A percentile compares a stretch with the other conserved stretches of the same genome.
These are phyloP conservation scores for Yarrowia sp. DNA, from an alignment of 805 yeast species.

Conservation along the genomic window DNA sequence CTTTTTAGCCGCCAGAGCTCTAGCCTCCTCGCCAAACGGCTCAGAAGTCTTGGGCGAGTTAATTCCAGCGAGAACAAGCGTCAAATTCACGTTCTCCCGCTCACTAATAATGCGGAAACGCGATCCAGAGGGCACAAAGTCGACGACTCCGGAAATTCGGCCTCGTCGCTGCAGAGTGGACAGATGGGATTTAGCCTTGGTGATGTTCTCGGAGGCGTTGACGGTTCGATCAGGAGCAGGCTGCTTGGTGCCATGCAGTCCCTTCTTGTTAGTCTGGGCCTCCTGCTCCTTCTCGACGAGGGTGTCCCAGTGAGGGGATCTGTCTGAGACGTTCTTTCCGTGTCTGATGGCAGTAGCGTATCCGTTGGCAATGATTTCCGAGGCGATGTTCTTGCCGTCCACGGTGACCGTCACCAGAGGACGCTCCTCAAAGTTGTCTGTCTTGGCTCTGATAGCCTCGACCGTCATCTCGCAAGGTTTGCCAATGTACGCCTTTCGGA, in stretches of 20 bases:
- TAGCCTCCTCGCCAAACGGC: slow-evolving; percentile 48
- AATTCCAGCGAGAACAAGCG: slow-evolving; percentile 76
- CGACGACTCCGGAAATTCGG: slow-evolving; percentile 66
- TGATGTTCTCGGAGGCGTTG: slow-evolving; percentile 73
- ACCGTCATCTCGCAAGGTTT: slow-evolving; percentile 60
- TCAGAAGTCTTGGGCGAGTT: slow-evolving; percentile 43
- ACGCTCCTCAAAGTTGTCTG: slow-evolving; percentile 62
- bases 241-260: slow-evolving; percentile 57
- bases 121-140: slow-evolving; percentile 64
- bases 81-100: slow-evolving; percentile 65
- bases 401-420: slow-evolving; percentile 59
- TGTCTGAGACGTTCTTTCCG: slow-evolving; percentile 62
- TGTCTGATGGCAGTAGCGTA: slow-evolving; percentile 76
- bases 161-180: slow-evolving; percentile 66
- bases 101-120: slow-evolving; percentile 67
- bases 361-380: slow-evolving; percentile 60
- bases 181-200: slow-evolving; percentile 71
- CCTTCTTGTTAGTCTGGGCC: slow-evolving; percentile 56
- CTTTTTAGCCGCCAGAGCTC: slow-evolving; percentile 52
- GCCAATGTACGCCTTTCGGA: slow-evolving; percentile 66
- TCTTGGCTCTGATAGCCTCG: slow-evolving; percentile 62
- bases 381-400: slow-evolving; percentile 60
- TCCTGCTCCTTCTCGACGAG: slow-evolving; percentile 65
- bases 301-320: slow-evolving; percentile 75
- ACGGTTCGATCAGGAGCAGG: slow-evolving; percentile 61